A percentile compares a stretch with the other conserved stretches of the same genome.
These are phyloP conservation scores for Elymus sibiricus DNA, from an alignment of 176 grass and related monocot genomes.

Conservation along the genomic window DNA sequence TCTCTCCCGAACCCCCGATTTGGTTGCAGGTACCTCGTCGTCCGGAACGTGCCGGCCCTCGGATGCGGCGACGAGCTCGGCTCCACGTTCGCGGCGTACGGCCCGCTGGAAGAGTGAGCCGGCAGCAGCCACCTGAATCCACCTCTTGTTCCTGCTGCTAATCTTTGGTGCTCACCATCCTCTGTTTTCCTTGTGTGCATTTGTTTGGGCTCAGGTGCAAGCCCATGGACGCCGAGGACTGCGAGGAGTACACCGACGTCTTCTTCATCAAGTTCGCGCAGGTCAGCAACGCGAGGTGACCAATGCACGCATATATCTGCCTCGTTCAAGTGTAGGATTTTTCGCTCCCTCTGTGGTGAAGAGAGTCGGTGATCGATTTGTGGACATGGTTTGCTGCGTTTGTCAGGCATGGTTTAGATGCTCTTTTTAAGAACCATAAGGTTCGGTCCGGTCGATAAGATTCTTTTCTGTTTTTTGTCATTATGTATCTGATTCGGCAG, in stretches of 20 bases:
- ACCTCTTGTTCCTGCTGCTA: background rate
- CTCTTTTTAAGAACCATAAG: background rate
- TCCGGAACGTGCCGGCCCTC: constrained; percentile 85
- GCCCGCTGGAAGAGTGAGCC: constrained; percentile 76
- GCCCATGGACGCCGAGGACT: constrained; percentile 95
- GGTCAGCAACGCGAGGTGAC: constrained; percentile 87
- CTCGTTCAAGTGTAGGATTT: background rate
- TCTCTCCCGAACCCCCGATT: background rate
- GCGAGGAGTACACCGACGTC: constrained; percentile 86
- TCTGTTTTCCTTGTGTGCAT: background rate
- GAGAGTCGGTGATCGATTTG: background rate
- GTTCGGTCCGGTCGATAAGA: background rate
- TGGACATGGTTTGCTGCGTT: background rate
- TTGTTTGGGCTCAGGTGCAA: constrained; percentile 58
- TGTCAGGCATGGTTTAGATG: background rate
- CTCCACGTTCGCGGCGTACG: constrained; percentile 63
- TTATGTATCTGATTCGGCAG: background rate
- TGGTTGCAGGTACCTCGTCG: constrained; percentile 69
- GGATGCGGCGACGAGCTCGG: constrained; percentile 79
- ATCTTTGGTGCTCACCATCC: background rate
- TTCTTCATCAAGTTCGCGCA: constrained; percentile 87
- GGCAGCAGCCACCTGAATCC: background rate
- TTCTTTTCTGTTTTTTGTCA: background rate
- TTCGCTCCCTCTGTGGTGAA: background rate
- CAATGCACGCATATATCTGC: background rate